Percentiles rank a stretch among this genome's conserved stretches.
These are phyloP conservation scores for Diaporthe caulivora DNA, from an alignment of 2,329 filamentous ascomycete species.

Conservation along the genomic window DNA sequence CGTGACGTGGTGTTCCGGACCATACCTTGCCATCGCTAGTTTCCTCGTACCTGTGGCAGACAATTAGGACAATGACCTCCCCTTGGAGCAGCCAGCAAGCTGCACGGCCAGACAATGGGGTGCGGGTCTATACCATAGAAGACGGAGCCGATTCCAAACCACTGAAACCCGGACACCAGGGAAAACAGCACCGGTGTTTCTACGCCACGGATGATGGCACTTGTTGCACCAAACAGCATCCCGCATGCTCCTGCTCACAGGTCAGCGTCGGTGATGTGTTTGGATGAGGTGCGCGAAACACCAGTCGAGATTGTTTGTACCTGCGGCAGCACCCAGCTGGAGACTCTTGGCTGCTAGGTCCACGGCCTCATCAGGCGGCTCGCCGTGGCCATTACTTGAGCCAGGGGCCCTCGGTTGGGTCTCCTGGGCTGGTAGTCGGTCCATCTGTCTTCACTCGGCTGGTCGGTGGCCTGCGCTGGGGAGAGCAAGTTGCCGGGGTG, in stretches of 20 bases:
- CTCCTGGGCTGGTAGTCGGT: not conserved
- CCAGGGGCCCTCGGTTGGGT: constrained; percentile 12
- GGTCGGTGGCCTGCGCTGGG: not conserved
- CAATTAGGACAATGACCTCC: not conserved
- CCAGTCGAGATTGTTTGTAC: constrained; percentile 51
- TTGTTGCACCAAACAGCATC: constrained; percentile 73
- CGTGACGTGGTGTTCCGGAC: constrained; percentile 65
- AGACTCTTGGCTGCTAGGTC: constrained; percentile 64
- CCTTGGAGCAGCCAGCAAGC: not conserved
- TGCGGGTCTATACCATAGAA: constrained; percentile 78
- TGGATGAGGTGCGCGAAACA: not conserved
- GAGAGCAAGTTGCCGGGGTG: not conserved
- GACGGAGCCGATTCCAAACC: constrained; percentile 80
- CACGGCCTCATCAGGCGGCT: constrained; percentile 58
- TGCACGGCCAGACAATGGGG: not conserved
- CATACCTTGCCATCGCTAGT: constrained; percentile 60
- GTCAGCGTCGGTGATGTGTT: not conserved
- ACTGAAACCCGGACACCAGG: constrained; percentile 80
- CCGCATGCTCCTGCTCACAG: constrained; percentile 66
- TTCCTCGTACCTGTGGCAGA: constrained; percentile 34
- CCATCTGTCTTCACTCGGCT: constrained; percentile 11
- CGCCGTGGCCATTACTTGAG: constrained; percentile 14
- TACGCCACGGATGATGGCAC: constrained; percentile 76
- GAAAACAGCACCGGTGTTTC: constrained; percentile 78
- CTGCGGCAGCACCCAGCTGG: constrained; percentile 70